Base-by-base conservation (phyloP, 2,329 filamentous ascomycete genomes). In the Scedosporium aurantiacum region DNA sequence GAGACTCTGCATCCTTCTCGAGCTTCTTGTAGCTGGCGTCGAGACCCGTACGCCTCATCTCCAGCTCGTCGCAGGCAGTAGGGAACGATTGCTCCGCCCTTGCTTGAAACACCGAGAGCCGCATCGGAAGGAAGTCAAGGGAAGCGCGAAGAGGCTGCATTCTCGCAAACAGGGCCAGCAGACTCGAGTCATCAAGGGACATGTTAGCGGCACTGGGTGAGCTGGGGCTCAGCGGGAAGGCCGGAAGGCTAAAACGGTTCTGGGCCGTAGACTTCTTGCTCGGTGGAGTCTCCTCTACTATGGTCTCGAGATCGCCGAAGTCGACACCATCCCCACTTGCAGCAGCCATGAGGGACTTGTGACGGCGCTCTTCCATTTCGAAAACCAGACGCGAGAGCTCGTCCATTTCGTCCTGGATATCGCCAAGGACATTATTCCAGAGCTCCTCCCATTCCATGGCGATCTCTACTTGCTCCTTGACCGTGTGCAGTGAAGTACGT, bases 361-460 rank as follows among this genome's bases (percentile, higher is more conserved):
- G 93, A 57, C 94, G 83, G 65, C 91, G 88, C 75, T 97, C 94
- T 72, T 99, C 94, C 91, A 97, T 96, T 73, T 97, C 92, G 69
- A 97, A 97, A 32, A 97, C 90, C 57, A 96, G 77, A 45, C 89
- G 82, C 68, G 83, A 85, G 16, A 96, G 79, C 54, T 88, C 86
- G 65, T 94, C 89, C 74, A 85, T 87, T 74, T 99, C 94, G 64
- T 87, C 85, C 60, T 92, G 90, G 64, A 97, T 96, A 71, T 97
- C 93, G 54, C 92, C 93, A 2, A 99, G 79, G 2, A 97, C 93
- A 65, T 83, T 90, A 67, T 91, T 91, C 93, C 94, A 97, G 41
- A 99, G 79, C 74, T 97, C 92, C 72, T 97, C 92, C 93, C 93
- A 99, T 70, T 99, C 94, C 91, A 97, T 96, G 56, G 94, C 94